Evolutionary conservation across 2,329 filamentous ascomycete species (phyloP), one percentile per base, ranked within the genome.

Genomic region (Magnaporthiopsis rhizophila): DNA sequence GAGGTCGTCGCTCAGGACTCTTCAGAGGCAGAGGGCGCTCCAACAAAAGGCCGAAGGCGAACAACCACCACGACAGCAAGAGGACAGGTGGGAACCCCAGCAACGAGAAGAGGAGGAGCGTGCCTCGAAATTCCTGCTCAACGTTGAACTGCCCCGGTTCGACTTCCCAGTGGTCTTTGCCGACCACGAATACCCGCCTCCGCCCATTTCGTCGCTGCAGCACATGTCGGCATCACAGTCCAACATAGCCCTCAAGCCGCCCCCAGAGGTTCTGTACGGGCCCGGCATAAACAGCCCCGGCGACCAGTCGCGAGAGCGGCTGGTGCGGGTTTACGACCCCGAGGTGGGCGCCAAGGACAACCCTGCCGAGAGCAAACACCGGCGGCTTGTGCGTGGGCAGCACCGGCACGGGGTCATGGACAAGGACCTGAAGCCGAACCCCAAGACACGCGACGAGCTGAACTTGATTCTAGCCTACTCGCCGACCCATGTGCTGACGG

Each of bases 81-180:
- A n/a, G 11, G 74, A 72, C 28, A 69, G 72, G 7, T 70, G 71
- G 3, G 67, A 68, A 11, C 62, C 69, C 64, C 70, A 75, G 36
- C n/a, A 53, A 53, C 8, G 79, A 8, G 80, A 86, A 57, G 83
- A 87, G 59, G 71, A 73, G n/a, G 68, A 69, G 18, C 74, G 77
- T 1, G 74, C 78, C 2, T 83, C 83, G 1, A 86, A 87, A 11
- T 97, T 96, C 73, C 86, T 89, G 61, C 84, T 99, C 24, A 92
- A 96, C 71, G 83, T 99, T 61, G 95, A 99, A 71, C 86, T 99
- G 61, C 93, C 93, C 15, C 88, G 93, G 13, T 99, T 97, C 73
- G 95, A 99, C 72, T 96, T 97, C 69, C 92, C 95, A 0, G 86
- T 99, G 58, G 91, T 99, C 32, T 99, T 96, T 78, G 90, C 92